Base-by-base conservation (phyloP, 164 flowering plant species). In the Nymphaea thermarum region DNA sequence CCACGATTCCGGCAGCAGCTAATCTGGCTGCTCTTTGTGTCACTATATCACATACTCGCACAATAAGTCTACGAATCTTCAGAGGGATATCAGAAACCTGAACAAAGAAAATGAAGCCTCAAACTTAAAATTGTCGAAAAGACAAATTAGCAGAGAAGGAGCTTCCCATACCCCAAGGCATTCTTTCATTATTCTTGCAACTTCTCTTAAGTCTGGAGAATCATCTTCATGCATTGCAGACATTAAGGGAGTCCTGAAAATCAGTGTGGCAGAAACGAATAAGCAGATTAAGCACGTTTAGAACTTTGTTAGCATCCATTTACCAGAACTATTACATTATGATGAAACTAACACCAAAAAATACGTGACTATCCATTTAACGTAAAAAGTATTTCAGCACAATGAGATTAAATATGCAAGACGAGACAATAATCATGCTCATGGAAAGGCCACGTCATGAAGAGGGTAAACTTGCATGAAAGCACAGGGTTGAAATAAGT, bases 1-100 rank as follows among this genome's bases (percentile, higher is more conserved):
- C 98, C 36, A 84, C 96, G 68, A 93, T 85, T n/a, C 96, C 98
- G 4, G 98, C 98, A 55, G 98, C 98, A 51, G 87, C 97, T 67
- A 91, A 71, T 43, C 97, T 77, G 36, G 96, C 98, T 65, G 97
- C 97, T 71, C 97, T 79, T 10, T 87, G 82, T 4, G 96, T 85
- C 42, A 93, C 92, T 36, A 84, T 79, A 64, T 91, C 97, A 63
- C 97, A 91, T 63, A 87, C 80, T 67, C 84, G 89, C 11, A 93
- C 91, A 10, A 93, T 74, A 18, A 93, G 81, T 74, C 78, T 90
- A 42, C 98, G 76, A 11, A 80, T 86, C 71, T 89, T 86, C 55
- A 89, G 70, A 44, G 98, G 84, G 59, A 81, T 81, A 16, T 91
- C 85, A 6, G 77, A 70, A 25, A 92, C 81, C 96, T 89, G 85